These are phyloP conservation scores for Camellia oleifera DNA, from an alignment of 179 eudicot species.

Conservation along the genomic window DNA sequence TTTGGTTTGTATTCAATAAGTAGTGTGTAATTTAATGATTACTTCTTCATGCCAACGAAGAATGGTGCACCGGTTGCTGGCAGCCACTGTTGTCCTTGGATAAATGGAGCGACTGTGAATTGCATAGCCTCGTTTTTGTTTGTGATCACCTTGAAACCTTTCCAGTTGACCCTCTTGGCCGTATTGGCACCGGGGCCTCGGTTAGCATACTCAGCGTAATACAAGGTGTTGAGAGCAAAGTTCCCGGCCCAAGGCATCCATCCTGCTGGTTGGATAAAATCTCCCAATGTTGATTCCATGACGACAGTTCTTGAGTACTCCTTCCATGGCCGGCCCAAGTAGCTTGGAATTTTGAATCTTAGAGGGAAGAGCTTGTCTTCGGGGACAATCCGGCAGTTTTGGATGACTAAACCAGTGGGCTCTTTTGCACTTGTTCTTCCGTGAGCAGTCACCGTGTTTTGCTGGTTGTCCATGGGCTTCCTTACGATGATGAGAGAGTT, in stretches of 20 bases:
- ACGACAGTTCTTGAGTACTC: slow-evolving; percentile 43
- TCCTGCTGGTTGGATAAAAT: slow-evolving; percentile 62
- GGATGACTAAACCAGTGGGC: slow-evolving; percentile 57
- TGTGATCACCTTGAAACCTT: slow-evolving; percentile 31
- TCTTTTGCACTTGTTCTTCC: slow-evolving; percentile 39
- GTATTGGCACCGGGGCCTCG: slow-evolving; percentile 43
- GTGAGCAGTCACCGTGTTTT: slow-evolving; percentile 65
- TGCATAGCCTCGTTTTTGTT: slow-evolving; percentile 26
- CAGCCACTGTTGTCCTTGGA: slow-evolving; percentile 31
- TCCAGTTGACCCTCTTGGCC: slow-evolving; percentile 37
- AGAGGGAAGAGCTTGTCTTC: slow-evolving; percentile 37
- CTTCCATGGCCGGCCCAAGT: slow-evolving; percentile 77
- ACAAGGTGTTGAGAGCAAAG: slow-evolving; percentile 33
- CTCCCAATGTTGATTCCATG: slow-evolving; percentile 53
- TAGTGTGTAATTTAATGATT: background rate
- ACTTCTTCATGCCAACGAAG: slow-evolving; percentile 25
- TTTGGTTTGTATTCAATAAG: too few relatives aligned
- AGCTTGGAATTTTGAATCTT: slow-evolving; percentile 40
- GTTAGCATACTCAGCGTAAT: slow-evolving; percentile 40
- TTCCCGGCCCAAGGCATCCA: slow-evolving; percentile 60
- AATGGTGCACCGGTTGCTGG: background rate
- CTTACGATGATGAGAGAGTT: slow-evolving; percentile 36
- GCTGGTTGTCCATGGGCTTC: slow-evolving; percentile 44
- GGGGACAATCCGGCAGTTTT: slow-evolving; percentile 61
- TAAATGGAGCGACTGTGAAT: slow-evolving; percentile 34